Conservation (phyloP, 1,284 basidiomycete species). For the Rhizoctonia solani region DNA sequence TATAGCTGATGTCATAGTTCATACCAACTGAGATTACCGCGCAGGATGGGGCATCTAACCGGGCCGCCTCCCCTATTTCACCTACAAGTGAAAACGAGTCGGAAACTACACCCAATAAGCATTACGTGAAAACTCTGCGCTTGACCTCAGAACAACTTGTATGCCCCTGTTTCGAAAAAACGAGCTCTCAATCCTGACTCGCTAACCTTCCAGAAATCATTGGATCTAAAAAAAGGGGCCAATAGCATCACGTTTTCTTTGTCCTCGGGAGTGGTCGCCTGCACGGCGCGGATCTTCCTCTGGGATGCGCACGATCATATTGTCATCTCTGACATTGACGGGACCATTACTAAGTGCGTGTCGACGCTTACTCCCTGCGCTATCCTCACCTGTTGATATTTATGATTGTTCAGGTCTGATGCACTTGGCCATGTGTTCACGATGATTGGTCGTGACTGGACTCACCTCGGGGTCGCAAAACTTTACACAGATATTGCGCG, state of each 20-base stretch:
- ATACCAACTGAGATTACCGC: neutral
- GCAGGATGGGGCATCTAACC: conserved; percentile 21
- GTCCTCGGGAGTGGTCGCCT: conserved; percentile 85
- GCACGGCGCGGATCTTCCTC: conserved; percentile 91
- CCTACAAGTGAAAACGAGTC: conserved; percentile 38
- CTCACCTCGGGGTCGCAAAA: conserved; percentile 96
- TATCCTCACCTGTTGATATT: conserved; percentile 26
- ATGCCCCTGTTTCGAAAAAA: conserved; percentile 41
- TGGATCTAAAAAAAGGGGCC: conserved; percentile 85
- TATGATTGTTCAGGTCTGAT: conserved; percentile 70
- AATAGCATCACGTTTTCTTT: conserved; percentile 96
- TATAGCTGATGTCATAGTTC: neutral
- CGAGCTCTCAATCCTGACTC: conserved; percentile 1
- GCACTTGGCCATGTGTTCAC: conserved; percentile 97
- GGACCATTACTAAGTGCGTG: conserved; percentile 94
- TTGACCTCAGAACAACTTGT: conserved; percentile 83
- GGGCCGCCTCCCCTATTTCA: conserved; percentile 32
- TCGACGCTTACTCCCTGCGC: neutral
- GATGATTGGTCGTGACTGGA: conserved; percentile 99
- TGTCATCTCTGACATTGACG: conserved; percentile 98
- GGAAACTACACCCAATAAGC: conserved; percentile 50
- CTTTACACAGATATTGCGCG: conserved; percentile 95
- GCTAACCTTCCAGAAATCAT: conserved; percentile 64
- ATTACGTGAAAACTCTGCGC: conserved; percentile 91
- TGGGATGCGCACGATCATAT: conserved; percentile 92